These are phyloP conservation scores for Avena insularis DNA, from an alignment of 176 grass and related monocot genomes.

Conservation along the genomic window DNA sequence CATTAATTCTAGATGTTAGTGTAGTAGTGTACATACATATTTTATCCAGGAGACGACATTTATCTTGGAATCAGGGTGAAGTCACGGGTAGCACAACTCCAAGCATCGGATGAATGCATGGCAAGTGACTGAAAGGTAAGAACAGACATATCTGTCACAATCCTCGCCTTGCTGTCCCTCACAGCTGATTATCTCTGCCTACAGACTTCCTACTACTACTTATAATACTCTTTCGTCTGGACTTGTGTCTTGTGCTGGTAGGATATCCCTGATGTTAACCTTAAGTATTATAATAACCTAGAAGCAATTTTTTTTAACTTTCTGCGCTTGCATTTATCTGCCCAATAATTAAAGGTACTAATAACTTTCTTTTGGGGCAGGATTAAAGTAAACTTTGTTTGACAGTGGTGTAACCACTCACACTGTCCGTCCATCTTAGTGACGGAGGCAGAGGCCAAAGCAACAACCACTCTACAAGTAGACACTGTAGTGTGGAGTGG, in stretches of 20 bases:
- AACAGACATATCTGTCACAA: neutral
- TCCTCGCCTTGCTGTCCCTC: neutral
- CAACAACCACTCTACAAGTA: neutral
- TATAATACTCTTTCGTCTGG: neutral
- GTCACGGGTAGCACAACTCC: constrained; percentile 43
- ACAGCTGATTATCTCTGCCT: neutral
- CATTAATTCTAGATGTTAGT: neutral
- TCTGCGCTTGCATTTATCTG: neutral
- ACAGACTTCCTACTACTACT: neutral
- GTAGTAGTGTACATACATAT: neutral
- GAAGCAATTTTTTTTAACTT: neutral
- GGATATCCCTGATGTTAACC: constrained; percentile 1
- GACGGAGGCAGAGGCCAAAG: neutral
- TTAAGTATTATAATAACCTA: constrained; percentile 12
- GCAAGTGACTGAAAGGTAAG: neutral
- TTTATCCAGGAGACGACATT: neutral
- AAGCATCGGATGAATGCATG: neutral
- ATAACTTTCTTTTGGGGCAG: neutral
- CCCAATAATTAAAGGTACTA: neutral
- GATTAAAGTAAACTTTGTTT: neutral
- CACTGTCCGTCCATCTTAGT: neutral
- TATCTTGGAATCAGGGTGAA: constrained; percentile 31
- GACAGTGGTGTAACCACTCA: neutral
- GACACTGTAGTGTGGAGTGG: neutral
- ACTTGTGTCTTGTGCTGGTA: neutral